Conservation (phyloP, 2,329 filamentous ascomycete species). For the Colletotrichum sp. region DNA sequence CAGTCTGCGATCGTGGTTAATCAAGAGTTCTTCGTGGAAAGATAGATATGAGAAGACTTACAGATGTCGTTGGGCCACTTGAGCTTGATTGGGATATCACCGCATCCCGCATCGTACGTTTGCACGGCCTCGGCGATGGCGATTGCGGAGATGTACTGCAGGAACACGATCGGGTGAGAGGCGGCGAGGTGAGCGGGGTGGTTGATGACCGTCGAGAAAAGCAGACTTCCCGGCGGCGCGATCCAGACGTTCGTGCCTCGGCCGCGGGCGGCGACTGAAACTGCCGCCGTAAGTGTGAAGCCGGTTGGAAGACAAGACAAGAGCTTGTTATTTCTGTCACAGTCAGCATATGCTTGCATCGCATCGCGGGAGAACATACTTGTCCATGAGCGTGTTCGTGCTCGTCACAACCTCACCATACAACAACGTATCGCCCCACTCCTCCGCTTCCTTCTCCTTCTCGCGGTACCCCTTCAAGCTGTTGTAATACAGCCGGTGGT, state of each 20-base stretch:
- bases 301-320: conserved; percentile 79
- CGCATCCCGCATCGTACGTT: conserved; percentile 78
- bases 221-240: conserved; percentile 81
- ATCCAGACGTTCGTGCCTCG: conserved; percentile 95
- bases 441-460: conserved; percentile 57
- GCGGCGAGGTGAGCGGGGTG: conserved; percentile 77
- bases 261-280: conserved; percentile 85
- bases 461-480: conserved; percentile 71
- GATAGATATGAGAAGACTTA: conserved; percentile 37
- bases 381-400: conserved; percentile 92
- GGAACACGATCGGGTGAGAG: conserved; percentile 83
- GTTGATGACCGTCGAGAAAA: conserved; percentile 88
- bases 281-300: conserved; percentile 87
- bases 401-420: conserved; percentile 94
- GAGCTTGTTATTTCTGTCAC: conserved; percentile 72
- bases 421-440: conserved; percentile 79
- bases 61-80: conserved; percentile 99
- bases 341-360: too few species aligned
- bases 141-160: conserved; percentile 91
- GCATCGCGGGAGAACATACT: too few species aligned
- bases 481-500: conserved; percentile 79
- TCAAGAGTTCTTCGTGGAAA: not conserved
- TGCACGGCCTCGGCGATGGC: conserved; percentile 86
- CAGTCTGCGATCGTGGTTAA: conserved; percentile 53
- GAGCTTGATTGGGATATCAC: conserved; percentile 77